Evolutionary conservation across 768 basidiomycete species (phyloP), one percentile per base, ranked within the genome.

Genomic region (Phaeotremella fagi): DNA sequence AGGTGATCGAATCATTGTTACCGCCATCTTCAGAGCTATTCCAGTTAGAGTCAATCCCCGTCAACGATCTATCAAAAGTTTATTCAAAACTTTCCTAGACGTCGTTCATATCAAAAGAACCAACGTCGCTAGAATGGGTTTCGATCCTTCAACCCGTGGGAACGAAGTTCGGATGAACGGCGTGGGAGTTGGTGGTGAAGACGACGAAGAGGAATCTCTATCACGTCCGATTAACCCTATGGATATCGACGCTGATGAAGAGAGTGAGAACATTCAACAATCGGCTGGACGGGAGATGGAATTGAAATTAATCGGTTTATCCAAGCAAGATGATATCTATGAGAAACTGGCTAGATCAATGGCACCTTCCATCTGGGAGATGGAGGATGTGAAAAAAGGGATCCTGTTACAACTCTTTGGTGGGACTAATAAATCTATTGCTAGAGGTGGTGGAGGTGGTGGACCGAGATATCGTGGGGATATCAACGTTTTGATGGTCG

Each of bases 371-470:
- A 95, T 99, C 60, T 98, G 89, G 85, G 88, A 90, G 73, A 86
- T 98, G 88, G 92, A 98, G 23, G 95, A 99, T 70, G 90, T 98
- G 54, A 99, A 99, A 78, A 97, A 98, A 78, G 95, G 95, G 0
- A 95, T 98, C 48, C 72, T 99, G 54, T 77, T 99, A 27, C 94
- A 98, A 74, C 76, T 99, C 23, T 98, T 99, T 75, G 95, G 95
- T 2, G 95, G 95, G 0, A 97, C 95, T 29, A 98, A 97, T 75
- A 99, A 99, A 79, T 90, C 80, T 64, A 88, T 98, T 59, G 82
- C 88, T 1, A 80, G 84, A 50, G 95, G 95, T 48, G 92, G 94
- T 9, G 94, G 94, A 3, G 90, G 86, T 1, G 94, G 94, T 2
- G 95, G 95, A 1, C 94, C 95, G 4, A 80, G 94, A 71, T 99